These are phyloP conservation scores for Phaeosphaeriaceae sp. DNA, from an alignment of 2,329 filamentous ascomycete genomes.

Conservation along the genomic window DNA sequence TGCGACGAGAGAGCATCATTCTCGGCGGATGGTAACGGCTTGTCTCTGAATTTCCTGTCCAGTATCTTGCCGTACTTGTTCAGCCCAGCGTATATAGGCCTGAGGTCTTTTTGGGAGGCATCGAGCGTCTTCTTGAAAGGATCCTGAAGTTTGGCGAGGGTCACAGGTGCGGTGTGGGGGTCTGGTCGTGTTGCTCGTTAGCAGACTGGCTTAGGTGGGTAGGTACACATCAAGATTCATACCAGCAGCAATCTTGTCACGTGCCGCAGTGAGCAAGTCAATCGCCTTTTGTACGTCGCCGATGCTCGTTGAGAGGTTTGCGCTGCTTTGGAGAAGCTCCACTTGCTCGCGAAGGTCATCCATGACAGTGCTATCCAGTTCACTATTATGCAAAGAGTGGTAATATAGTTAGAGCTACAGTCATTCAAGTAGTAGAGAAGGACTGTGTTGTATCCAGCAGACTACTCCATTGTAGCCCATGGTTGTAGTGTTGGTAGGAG, in stretches of 20 bases:
- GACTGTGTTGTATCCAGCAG: slow-evolving; percentile 25
- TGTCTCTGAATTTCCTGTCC: slow-evolving; percentile 73
- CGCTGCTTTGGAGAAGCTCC: slow-evolving; percentile 71
- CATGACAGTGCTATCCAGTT: slow-evolving; percentile 51
- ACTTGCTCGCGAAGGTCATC: slow-evolving; percentile 76
- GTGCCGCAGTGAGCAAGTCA: slow-evolving; percentile 73
- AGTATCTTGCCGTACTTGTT: slow-evolving; percentile 85
- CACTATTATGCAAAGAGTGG: background rate
- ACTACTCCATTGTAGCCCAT: slow-evolving; percentile 28
- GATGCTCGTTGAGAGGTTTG: slow-evolving; percentile 73
- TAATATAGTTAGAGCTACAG: slow-evolving; percentile 2
- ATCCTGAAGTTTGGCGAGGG: slow-evolving; percentile 83
- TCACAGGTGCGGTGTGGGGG: slow-evolving; percentile 72
- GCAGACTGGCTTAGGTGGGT: slow-evolving; percentile 5
- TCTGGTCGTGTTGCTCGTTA: slow-evolving; percentile 55
- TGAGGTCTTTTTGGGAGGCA: slow-evolving; percentile 78
- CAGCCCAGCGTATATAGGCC: slow-evolving; percentile 80
- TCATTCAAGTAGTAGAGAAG: background rate
- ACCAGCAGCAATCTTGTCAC: slow-evolving; percentile 74
- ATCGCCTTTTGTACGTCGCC: slow-evolving; percentile 85
- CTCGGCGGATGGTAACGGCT: slow-evolving; percentile 74
- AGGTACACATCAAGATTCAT: background rate
- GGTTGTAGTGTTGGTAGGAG: slow-evolving; percentile 21
- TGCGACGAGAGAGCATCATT: slow-evolving; percentile 81
- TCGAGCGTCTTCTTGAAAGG: slow-evolving; percentile 84